These are phyloP conservation scores for Mycena sp. DNA, from an alignment of 1,284 basidiomycete genomes.

Conservation along the genomic window DNA sequence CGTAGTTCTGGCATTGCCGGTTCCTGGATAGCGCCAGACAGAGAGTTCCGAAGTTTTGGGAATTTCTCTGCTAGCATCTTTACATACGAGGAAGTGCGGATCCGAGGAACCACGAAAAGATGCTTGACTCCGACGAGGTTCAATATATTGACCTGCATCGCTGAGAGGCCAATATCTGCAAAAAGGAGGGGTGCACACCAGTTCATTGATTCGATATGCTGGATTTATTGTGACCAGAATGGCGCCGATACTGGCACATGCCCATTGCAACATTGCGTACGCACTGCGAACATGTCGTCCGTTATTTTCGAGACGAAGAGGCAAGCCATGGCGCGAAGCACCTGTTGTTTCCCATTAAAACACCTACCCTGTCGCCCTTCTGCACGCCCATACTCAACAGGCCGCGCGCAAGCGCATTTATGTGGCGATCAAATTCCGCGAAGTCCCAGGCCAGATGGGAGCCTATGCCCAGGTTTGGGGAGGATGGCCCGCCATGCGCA, in stretches of 20 bases:
- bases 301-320: not conserved
- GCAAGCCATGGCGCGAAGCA: slow-evolving; percentile 34
- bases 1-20: slow-evolving; percentile 70
- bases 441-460: slow-evolving; percentile 81
- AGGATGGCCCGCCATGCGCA: slow-evolving; percentile 67
- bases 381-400: slow-evolving; percentile 75
- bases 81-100: slow-evolving; percentile 72
- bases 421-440: slow-evolving; percentile 72
- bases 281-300: slow-evolving; percentile 52
- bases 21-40: slow-evolving; percentile 67
- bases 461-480: slow-evolving; percentile 54
- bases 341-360: slow-evolving; percentile 88
- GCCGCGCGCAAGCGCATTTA: slow-evolving; percentile 75
- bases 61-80: slow-evolving; percentile 65
- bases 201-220: slow-evolving; percentile 77
- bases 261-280: slow-evolving; percentile 87
- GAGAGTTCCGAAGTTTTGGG: slow-evolving; percentile 61
- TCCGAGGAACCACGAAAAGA: slow-evolving; percentile 77
- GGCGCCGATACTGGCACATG: slow-evolving; percentile 81
- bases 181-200: slow-evolving; percentile 54
- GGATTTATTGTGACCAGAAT: slow-evolving; percentile 87
- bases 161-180: not conserved
- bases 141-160: slow-evolving; percentile 64
- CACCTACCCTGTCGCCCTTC: slow-evolving; percentile 82
- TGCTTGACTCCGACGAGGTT: slow-evolving; percentile 75